Evolutionary conservation across 2,329 filamentous ascomycete genomes (phyloP).

Genomic region (Colletotrichum orchidophilum): DNA sequence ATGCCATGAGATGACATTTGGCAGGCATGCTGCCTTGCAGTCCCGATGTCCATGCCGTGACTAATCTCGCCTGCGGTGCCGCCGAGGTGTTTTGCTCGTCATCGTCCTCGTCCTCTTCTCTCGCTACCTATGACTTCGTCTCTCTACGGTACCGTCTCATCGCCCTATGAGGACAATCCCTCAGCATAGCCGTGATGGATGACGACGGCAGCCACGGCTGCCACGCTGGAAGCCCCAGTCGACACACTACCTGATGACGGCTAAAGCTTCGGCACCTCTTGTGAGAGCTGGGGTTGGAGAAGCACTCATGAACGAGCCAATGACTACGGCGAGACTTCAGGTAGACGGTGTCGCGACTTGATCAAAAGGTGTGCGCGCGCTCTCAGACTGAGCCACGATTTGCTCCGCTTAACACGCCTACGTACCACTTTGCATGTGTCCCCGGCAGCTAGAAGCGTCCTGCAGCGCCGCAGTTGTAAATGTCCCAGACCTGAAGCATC

Average conservation of each 20-base stretch:
- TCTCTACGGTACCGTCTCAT: background rate
- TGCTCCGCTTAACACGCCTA: slow-evolving; percentile 18
- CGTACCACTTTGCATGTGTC: slow-evolving; percentile 17
- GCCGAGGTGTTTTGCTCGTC: background rate
- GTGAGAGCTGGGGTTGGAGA: background rate
- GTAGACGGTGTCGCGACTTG: background rate
- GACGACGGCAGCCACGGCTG: slow-evolving; percentile 29
- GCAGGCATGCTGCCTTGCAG: slow-evolving; percentile 9
- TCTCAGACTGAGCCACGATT: slow-evolving; percentile 19
- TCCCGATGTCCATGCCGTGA: background rate
- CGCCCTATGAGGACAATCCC: slow-evolving; percentile 17
- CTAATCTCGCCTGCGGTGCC: slow-evolving; percentile 5
- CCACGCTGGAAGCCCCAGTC: background rate
- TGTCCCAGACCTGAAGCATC: background rate
- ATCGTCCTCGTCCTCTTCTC: background rate
- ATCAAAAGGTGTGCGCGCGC: background rate
- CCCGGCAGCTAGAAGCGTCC: background rate
- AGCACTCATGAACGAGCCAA: background rate
- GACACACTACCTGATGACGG: background rate
- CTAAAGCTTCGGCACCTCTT: background rate
- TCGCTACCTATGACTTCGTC: slow-evolving; percentile 4
- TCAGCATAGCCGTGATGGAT: slow-evolving; percentile 10
- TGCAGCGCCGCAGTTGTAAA: background rate
- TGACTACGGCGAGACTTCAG: background rate
- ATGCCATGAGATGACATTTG: slow-evolving; percentile 19